phyloP scores from a whole-genome alignment of 352 stramenopile species.

The Aphanomyces invadans region DNA sequence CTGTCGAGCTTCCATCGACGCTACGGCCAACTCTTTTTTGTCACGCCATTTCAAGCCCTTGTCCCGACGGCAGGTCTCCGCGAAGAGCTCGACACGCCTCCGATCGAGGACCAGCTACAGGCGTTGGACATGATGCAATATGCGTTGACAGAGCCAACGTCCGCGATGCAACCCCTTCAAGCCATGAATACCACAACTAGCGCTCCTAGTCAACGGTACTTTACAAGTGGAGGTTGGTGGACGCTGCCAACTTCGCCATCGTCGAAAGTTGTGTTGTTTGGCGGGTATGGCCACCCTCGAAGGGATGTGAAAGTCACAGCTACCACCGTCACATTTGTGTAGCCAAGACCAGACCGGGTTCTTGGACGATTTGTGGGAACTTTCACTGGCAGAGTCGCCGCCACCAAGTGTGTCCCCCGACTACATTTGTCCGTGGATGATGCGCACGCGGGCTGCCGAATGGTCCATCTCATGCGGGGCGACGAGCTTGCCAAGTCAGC shows the following conservation, averaged over 20 bases:
- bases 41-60: background rate
- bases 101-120: too few species aligned
- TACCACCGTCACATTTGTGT: too few species aligned
- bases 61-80: background rate
- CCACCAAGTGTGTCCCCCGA: background rate
- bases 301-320: too few species aligned
- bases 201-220: slow-evolving; percentile 9
- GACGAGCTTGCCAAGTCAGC: background rate
- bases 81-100: background rate
- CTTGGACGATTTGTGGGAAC: slow-evolving; percentile 51
- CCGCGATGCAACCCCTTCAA: slow-evolving; percentile 9
- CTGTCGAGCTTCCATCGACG: background rate
- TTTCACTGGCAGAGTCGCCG: slow-evolving; percentile 24
- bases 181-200: slow-evolving; percentile 11
- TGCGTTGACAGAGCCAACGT: background rate
- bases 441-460: background rate
- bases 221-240: background rate
- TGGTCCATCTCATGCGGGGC: background rate
- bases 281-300: slow-evolving; percentile 29
- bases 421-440: slow-evolving; percentile 7
- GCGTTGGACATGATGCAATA: background rate
- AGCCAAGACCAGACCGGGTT: slow-evolving; percentile 53
- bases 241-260: slow-evolving; percentile 21
- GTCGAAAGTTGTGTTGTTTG: slow-evolving; percentile 40
- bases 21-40: background rate